phyloP scores from a whole-genome alignment of 164 flowering plant genomes.

The Nelumbo lutea region DNA sequence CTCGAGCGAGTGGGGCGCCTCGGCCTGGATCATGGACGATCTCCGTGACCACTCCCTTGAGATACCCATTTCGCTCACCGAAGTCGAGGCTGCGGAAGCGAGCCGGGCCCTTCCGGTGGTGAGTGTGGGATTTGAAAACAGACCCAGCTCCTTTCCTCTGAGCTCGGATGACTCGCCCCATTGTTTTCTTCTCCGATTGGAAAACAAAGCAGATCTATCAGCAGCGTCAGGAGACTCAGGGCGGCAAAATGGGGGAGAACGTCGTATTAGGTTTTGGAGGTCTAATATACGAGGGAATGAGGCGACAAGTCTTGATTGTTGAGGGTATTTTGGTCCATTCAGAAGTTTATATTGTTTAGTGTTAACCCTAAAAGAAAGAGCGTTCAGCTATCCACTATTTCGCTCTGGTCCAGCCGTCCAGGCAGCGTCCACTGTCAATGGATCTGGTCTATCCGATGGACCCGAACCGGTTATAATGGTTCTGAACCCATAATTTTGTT shows the following conservation, averaged over 20 bases:
- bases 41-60: slow-evolving; percentile 1
- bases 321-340: no score
- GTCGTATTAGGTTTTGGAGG: background rate
- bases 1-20: slow-evolving; percentile 2
- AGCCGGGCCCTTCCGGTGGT: slow-evolving; percentile 9
- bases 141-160: background rate
- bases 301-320: background rate
- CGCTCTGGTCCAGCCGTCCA: no score
- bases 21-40: slow-evolving; percentile 8
- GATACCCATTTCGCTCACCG: slow-evolving; percentile 9
- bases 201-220: no score
- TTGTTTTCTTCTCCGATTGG: background rate
- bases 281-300: background rate
- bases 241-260: no score
- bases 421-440: no score
- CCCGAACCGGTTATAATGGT: no score
- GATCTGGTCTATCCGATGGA: no score
- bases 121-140: background rate
- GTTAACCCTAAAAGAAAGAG: no score
- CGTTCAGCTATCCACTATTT: no score
- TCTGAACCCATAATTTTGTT: no score
- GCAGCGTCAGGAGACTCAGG: no score
- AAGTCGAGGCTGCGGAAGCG: background rate
- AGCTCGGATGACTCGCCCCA: background rate
- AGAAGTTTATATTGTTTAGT: no score